A percentile compares a stretch with the other conserved stretches of the same genome.
Evolutionary conservation across 163 green algal genomes (phyloP).

Genomic region (Scenedesmus sp.): DNA sequence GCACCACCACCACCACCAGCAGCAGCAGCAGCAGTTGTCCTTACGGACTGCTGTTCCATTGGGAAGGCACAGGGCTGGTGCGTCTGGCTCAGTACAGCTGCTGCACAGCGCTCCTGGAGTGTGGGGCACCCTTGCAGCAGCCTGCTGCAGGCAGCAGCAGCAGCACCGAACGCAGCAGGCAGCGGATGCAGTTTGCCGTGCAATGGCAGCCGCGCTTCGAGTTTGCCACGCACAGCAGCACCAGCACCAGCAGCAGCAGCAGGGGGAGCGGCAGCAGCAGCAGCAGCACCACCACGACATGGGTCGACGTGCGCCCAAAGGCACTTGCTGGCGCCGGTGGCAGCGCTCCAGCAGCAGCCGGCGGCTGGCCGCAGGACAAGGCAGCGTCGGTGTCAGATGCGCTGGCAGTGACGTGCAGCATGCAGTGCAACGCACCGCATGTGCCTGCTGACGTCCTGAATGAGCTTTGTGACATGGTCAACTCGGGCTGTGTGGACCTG

Average conservation of each 20-base stretch:
- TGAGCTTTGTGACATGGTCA: slow-evolving; percentile 45
- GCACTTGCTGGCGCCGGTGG: neutral
- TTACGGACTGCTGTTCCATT: slow-evolving; percentile 42
- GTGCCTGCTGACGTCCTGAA: slow-evolving; percentile 10
- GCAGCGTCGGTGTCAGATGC: slow-evolving; percentile 10
- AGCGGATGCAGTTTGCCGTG: slow-evolving; percentile 24
- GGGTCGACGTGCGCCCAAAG: neutral
- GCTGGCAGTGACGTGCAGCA: neutral
- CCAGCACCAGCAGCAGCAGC: neutral
- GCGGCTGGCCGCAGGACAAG: neutral
- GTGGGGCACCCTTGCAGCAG: slow-evolving; percentile 8
- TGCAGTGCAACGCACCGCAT: neutral
- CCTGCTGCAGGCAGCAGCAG: slow-evolving; percentile 6
- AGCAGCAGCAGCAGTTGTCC: slow-evolving; percentile 37
- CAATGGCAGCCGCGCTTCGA: slow-evolving; percentile 41
- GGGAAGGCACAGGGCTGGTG: slow-evolving; percentile 44
- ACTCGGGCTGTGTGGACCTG: neutral
- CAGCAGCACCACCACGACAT: slow-evolving; percentile 20
- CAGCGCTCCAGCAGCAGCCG: neutral
- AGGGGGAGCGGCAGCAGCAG: neutral
- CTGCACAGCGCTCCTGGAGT: slow-evolving; percentile 17
- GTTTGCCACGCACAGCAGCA: neutral
- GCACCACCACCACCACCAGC: neutral
- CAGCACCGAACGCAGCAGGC: neutral
- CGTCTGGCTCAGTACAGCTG: slow-evolving; percentile 13